phyloP scores from a whole-genome alignment of 2,329 filamentous ascomycete species.

The Rhexocercosporidium sp. region DNA sequence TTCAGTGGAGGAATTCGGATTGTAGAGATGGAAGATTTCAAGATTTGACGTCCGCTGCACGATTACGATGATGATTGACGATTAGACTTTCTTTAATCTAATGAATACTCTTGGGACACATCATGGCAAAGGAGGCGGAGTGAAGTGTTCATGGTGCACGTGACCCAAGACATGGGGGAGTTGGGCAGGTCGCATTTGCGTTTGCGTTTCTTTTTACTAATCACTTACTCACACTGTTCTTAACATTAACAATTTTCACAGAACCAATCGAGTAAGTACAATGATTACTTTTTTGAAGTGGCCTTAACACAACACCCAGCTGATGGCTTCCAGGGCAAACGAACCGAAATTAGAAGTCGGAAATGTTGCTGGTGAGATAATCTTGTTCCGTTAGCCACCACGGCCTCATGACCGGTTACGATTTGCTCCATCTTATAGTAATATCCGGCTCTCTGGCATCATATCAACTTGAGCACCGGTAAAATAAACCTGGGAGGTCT shows the following conservation, averaged over 20 bases:
- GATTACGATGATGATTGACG: conserved; percentile 5
- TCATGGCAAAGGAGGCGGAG: not conserved
- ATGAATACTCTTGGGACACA: not conserved
- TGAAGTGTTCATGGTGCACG: not conserved
- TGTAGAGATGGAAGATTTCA: conserved; percentile 18
- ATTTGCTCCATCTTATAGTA: not conserved
- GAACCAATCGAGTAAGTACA: too few species aligned
- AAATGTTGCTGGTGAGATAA: too few species aligned
- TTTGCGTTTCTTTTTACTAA: too few species aligned
- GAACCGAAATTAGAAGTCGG: too few species aligned
- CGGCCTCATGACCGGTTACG: too few species aligned
- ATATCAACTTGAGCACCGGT: not conserved
- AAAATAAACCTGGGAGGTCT: not conserved
- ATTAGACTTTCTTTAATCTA: conserved; percentile 4
- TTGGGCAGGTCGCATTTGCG: too few species aligned
- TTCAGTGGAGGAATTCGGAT: conserved; percentile 14
- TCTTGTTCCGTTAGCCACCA: too few species aligned
- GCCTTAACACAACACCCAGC: too few species aligned
- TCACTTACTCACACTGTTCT: too few species aligned
- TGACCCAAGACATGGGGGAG: not conserved
- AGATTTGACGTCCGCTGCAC: conserved; percentile 10
- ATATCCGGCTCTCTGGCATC: not conserved
- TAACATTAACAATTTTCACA: too few species aligned
- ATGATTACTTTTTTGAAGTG: too few species aligned
- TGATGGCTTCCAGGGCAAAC: too few species aligned